phyloP scores from a whole-genome alignment of 1,284 basidiomycete species.

The Cystobasidium slooffiae region DNA sequence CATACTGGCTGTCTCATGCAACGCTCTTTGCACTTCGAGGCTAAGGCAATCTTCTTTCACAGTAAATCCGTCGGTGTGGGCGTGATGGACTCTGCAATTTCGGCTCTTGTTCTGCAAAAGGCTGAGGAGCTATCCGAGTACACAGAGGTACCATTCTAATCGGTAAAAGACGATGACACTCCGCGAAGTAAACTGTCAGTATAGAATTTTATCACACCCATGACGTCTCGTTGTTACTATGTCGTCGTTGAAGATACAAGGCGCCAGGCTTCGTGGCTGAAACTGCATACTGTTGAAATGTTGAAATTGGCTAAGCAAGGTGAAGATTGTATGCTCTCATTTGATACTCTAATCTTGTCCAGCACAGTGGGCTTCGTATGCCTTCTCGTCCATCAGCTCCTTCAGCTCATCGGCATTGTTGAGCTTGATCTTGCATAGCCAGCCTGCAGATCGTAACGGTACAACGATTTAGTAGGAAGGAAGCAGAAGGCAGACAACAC shows the following conservation, averaged over 20 bases:
- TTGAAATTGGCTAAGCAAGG: no score
- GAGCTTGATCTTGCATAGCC: conserved; percentile 92
- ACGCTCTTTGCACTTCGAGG: neutral
- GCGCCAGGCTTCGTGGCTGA: no score
- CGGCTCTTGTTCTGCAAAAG: conserved; percentile 45
- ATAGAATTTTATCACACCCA: neutral
- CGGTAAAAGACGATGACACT: neutral
- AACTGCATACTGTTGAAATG: no score
- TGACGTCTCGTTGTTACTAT: no score
- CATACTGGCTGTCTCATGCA: neutral
- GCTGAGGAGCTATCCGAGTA: conserved; percentile 43
- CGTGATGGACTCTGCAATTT: conserved; percentile 51
- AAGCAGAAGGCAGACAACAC: conserved; percentile 10
- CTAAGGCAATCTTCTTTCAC: neutral
- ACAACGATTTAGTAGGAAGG: neutral
- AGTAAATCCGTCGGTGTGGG: conserved; percentile 52
- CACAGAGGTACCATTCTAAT: conserved; percentile 37
- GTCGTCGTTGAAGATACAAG: no score
- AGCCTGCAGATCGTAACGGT: conserved; percentile 65
- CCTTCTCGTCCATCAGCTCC: conserved; percentile 72
- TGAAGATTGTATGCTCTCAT: neutral
- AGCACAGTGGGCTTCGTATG: conserved; percentile 77
- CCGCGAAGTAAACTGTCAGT: neutral
- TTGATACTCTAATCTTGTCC: conserved; percentile 44
- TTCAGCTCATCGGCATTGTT: conserved; percentile 78